phyloP scores from a whole-genome alignment of 2,329 filamentous ascomycete genomes.

The Fusarium sp. region DNA sequence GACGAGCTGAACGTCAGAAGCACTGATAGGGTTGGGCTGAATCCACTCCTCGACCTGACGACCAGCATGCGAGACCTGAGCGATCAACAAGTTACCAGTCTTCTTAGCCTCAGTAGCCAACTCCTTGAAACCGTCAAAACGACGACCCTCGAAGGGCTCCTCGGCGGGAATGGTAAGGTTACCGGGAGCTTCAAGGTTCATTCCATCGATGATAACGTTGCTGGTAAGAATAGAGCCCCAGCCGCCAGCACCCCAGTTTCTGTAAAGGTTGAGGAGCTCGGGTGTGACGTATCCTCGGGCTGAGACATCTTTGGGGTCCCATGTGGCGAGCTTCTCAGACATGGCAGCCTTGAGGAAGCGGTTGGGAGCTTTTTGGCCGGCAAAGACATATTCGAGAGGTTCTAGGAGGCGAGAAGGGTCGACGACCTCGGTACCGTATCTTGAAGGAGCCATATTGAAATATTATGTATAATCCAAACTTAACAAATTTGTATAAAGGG shows the following conservation, averaged over 20 bases:
- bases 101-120: constrained; percentile 19
- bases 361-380: constrained; percentile 25
- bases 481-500: not conserved
- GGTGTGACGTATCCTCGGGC: constrained; percentile 26
- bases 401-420: constrained; percentile 25
- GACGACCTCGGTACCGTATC: constrained; percentile 24
- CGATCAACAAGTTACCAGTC: constrained; percentile 20
- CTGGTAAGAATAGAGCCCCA: constrained; percentile 29
- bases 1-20: constrained; percentile 65
- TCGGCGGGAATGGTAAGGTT: constrained; percentile 16
- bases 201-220: constrained; percentile 27
- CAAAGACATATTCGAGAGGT: constrained; percentile 26
- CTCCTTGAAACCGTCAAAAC: constrained; percentile 30
- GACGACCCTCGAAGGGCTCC: constrained; percentile 19
- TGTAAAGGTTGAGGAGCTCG: constrained; percentile 29
- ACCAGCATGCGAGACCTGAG: constrained; percentile 28
- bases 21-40: constrained; percentile 51
- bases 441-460: constrained; percentile 8
- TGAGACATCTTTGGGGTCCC: constrained; percentile 27
- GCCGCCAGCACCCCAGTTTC: constrained; percentile 27
- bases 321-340: constrained; percentile 29
- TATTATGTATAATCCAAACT: not conserved
- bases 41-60: constrained; percentile 34
- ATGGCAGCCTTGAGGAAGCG: constrained; percentile 36
- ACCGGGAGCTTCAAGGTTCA: constrained; percentile 26